phyloP scores from a whole-genome alignment of 441 rosid species.

The Brassica hybrid region DNA sequence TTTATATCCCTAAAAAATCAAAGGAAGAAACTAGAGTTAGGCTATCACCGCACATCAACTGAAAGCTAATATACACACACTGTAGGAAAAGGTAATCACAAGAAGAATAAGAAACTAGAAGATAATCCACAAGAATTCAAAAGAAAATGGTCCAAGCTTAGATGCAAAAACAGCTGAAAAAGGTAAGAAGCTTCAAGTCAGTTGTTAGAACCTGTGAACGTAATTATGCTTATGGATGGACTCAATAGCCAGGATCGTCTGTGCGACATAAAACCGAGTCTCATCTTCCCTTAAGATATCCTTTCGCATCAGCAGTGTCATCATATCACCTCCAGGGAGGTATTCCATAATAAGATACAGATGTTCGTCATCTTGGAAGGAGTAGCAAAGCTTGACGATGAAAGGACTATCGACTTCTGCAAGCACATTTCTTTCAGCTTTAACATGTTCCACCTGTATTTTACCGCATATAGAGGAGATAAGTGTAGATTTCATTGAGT shows the following conservation, averaged over 20 bases:
- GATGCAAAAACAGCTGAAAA: conserved; percentile 10
- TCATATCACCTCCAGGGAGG: conserved; percentile 63
- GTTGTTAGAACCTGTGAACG: conserved; percentile 49
- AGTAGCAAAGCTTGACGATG: conserved; percentile 55
- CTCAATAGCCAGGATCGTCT: conserved; percentile 54
- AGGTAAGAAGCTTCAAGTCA: conserved; percentile 15
- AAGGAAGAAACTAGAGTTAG: conserved; percentile 26
- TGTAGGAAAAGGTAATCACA: neutral
- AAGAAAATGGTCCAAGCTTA: conserved; percentile 8
- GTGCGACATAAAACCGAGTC: conserved; percentile 52
- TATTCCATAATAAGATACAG: conserved; percentile 57
- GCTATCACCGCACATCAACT: conserved; percentile 7
- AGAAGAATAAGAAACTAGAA: neutral
- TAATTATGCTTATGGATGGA: conserved; percentile 58
- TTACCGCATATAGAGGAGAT: conserved; percentile 14
- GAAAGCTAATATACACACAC: conserved; percentile 17
- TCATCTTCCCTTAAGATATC: conserved; percentile 54
- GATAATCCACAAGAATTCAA: conserved; percentile 10
- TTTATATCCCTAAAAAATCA: conserved; percentile 59
- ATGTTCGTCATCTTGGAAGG: conserved; percentile 56
- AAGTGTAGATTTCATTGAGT: neutral
- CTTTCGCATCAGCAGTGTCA: conserved; percentile 56
- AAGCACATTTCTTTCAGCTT: conserved; percentile 57
- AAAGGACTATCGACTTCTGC: conserved; percentile 57
- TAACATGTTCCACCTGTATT: conserved; percentile 54